Base-by-base conservation (phyloP, 2,329 filamentous ascomycete genomes). In the Eurotiales sp. region DNA sequence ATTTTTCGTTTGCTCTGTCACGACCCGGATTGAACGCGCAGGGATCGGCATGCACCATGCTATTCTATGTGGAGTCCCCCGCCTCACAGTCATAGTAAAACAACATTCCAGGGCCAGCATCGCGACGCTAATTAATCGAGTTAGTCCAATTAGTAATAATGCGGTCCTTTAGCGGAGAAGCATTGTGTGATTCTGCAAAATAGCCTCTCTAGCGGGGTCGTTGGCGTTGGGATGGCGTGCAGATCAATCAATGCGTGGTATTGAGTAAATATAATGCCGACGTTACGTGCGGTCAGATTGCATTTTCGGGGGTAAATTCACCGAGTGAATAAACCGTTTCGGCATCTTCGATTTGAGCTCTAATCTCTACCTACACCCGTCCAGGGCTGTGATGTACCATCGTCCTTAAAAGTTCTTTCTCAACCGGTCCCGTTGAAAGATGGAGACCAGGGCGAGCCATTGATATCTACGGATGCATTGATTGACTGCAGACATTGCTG, bases 21-120 rank as follows among this genome's bases (percentile, higher is more conserved):
- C 23, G 12, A 37, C 22, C 32, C 39, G n/a, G 12, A 2, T 12
- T 36, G 14, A 27, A 27, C 22, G 45, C 23, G 45, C 45, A 23
- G 23, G 45, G 45, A 47, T 47, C 45, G 45, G 37, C 45, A 34
- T 39, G 45, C 22, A 22, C 19, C 19, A 39, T 37, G 25, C 23
- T 42, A 36, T 27, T 19, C 14, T 19, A 51, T 41, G 50, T 36
- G 42, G 42, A 48, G 30, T 42, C 36, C 37, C 39, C 50, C 36
- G 43, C 50, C 14, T 34, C 23, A 14, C 42, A 22, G 21, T 19
- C n/a, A 29, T 19, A 11, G 40, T 37, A 40, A 6, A n/a, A 40
- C 34, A 42, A 32, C 50, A 46, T 51, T 46, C 50, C 50, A 51
- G 34, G 2, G 34, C 32, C 32, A 15, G 7, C n/a, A 34, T 46